These are phyloP conservation scores for Lipomyces sp. DNA, from an alignment of 805 yeast genomes.

Conservation along the genomic window DNA sequence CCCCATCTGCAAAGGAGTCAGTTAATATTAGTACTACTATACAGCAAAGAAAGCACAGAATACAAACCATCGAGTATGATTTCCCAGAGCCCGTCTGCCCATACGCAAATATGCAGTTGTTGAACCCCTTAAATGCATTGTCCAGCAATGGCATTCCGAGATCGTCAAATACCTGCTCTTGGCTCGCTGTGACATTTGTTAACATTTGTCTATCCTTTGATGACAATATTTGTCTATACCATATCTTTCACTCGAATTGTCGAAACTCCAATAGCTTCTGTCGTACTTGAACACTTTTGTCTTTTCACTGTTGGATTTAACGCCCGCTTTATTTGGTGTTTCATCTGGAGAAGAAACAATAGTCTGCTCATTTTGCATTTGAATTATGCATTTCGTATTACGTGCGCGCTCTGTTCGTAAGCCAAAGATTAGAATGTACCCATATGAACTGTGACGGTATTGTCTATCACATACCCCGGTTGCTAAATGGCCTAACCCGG, in stretches of 20 bases:
- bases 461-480: conserved; percentile 31
- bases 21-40: not conserved
- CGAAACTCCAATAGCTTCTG: conserved; percentile 20
- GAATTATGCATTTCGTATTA: conserved; percentile 19
- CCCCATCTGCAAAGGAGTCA: conserved; percentile 52
- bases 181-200: no score
- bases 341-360: conserved; percentile 11
- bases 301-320: conserved; percentile 12
- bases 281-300: conserved; percentile 23
- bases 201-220: no score
- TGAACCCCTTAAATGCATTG: conserved; percentile 66
- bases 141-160: conserved; percentile 59
- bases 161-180: conserved; percentile 48
- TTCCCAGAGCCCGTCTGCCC: conserved; percentile 87
- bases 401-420: conserved; percentile 16
- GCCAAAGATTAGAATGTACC: no score
- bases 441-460: no score
- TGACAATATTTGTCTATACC: no score
- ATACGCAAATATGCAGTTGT: conserved; percentile 71
- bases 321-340: not conserved
- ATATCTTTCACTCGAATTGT: conserved; percentile 31
- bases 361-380: conserved; percentile 21
- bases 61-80: conserved; percentile 63
- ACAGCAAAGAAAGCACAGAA: not conserved
- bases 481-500: conserved; percentile 40